Evolutionary conservation across 495 filamentous ascomycete genomes (phyloP).

Genomic region (Penicillium verhagenii): DNA sequence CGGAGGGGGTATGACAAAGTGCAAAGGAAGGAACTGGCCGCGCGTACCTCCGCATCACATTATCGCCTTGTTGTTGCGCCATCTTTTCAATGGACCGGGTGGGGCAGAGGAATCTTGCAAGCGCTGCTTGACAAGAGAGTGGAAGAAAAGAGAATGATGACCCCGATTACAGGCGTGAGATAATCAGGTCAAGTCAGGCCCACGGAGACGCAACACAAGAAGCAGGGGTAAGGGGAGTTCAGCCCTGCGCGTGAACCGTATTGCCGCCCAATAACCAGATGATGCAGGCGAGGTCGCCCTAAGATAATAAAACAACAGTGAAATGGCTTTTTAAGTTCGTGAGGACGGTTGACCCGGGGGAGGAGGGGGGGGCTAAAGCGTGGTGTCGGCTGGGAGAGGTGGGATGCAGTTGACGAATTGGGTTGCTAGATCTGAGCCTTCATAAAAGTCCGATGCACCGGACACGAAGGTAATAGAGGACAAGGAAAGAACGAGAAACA

Average conservation of each 20-base stretch:
- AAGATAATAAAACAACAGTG: conserved; percentile 19
- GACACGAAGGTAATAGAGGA: background rate
- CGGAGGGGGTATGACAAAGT: conserved; percentile 13
- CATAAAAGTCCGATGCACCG: conserved; percentile 4
- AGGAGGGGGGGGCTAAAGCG: conserved; percentile 22
- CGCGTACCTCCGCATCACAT: conserved; percentile 72
- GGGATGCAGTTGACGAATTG: background rate
- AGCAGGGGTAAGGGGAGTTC: conserved; percentile 14
- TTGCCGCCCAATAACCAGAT: conserved; percentile 17
- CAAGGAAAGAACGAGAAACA: background rate
- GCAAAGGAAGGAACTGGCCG: conserved; percentile 4
- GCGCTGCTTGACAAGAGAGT: conserved; percentile 6
- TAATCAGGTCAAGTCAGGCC: conserved; percentile 9
- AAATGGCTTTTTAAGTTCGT: conserved; percentile 19
- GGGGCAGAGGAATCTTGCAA: conserved; percentile 2
- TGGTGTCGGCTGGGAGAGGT: background rate
- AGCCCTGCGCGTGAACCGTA: conserved; percentile 15
- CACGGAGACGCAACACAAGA: conserved; percentile 11
- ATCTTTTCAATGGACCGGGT: conserved; percentile 35
- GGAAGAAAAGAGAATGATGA: conserved; percentile 6
- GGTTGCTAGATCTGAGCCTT: background rate
- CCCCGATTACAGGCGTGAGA: conserved; percentile 6
- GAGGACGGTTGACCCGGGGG: conserved; percentile 21
- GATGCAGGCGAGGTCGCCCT: conserved; percentile 15
- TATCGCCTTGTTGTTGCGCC: conserved; percentile 61